Evolutionary conservation across 2,329 filamentous ascomycete genomes (phyloP), one percentile per base, ranked within the genome.

Genomic region (Pezicula neosporulosa): DNA sequence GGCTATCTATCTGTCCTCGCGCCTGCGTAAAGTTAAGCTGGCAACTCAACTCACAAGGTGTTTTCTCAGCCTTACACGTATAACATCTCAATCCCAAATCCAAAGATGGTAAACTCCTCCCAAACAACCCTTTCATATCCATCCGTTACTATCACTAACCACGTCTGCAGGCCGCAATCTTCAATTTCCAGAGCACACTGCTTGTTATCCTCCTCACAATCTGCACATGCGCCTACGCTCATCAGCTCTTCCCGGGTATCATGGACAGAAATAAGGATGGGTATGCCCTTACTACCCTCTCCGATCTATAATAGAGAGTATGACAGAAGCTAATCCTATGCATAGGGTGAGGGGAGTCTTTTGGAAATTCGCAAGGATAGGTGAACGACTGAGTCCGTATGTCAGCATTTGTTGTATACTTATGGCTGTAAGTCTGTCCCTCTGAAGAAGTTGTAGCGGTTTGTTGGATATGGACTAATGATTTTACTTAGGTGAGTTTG

Each of bases 121-220:
- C 30, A 27, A 39, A 18, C 9, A 4, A 16, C 24, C 7, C 12
- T 18, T 18, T 7, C 9, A n/a, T 36, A 7, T 41, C 19, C 37
- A 7, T 41, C 19, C 37, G 9, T 18, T 18, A 16, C 19, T 16
- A 35, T 45, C 51, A 42, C 33, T 50, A 53, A 50, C 56, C 37
- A 19, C 28, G 10, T 43, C 16, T 45, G n/a, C 65, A 97, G 94
- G 89, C 94, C 53, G 94, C 94, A 50, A 87, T 99, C 66, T 97
- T 99, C 85, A 97, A 97, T 76, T 97, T 99, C 77, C 91, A 97
- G 72, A 96, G 91, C 53, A 87, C 97, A 62, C 83, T 99, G 63
- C 83, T 97, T 63, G 93, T 97, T 60, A 85, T 99, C 64, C 85
- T 99, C 47, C 87, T 99, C 61, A 84, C 95, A 62, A 95, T 97